Evolutionary conservation across 441 rosid genomes (phyloP).

Genomic region (Eruca vesicaria): DNA sequence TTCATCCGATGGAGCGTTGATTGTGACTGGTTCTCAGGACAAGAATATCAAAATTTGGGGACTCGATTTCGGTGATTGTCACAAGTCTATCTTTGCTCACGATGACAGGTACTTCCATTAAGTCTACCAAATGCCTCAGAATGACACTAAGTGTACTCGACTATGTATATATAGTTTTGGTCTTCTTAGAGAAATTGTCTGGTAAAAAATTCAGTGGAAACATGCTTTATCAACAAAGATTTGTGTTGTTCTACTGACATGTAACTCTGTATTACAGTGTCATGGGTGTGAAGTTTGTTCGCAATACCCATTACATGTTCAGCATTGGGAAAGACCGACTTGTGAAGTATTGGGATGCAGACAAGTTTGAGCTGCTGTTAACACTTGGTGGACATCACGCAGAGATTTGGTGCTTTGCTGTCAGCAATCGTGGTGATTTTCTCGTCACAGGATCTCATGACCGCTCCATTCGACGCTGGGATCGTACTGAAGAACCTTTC

Average conservation of each 20-base stretch:
- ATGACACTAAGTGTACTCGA: neutral
- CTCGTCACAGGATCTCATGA: constrained; percentile 97
- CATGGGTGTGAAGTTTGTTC: constrained; percentile 89
- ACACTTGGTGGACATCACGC: constrained; percentile 96
- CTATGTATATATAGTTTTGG: neutral
- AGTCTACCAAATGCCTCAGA: constrained; percentile 5
- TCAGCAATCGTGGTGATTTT: constrained; percentile 88
- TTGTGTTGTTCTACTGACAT: constrained; percentile 31
- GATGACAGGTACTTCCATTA: constrained; percentile 59
- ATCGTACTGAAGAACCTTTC: constrained; percentile 93
- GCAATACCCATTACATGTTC: constrained; percentile 85
- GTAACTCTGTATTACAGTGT: constrained; percentile 56
- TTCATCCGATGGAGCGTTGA: constrained; percentile 93
- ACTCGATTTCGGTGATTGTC: constrained; percentile 97
- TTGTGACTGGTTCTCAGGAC: constrained; percentile 95
- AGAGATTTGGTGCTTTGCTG: constrained; percentile 89
- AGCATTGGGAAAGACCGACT: constrained; percentile 91
- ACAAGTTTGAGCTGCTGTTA: constrained; percentile 89
- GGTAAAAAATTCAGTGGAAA: neutral
- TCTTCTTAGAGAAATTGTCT: neutral
- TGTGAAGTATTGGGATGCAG: constrained; percentile 98
- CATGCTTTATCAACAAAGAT: neutral
- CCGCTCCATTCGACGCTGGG: constrained; percentile 96
- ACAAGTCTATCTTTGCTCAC: constrained; percentile 95
- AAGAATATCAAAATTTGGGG: constrained; percentile 98